Evolutionary conservation across 805 yeast species (phyloP).

Genomic region (Peterozyma toletana): DNA sequence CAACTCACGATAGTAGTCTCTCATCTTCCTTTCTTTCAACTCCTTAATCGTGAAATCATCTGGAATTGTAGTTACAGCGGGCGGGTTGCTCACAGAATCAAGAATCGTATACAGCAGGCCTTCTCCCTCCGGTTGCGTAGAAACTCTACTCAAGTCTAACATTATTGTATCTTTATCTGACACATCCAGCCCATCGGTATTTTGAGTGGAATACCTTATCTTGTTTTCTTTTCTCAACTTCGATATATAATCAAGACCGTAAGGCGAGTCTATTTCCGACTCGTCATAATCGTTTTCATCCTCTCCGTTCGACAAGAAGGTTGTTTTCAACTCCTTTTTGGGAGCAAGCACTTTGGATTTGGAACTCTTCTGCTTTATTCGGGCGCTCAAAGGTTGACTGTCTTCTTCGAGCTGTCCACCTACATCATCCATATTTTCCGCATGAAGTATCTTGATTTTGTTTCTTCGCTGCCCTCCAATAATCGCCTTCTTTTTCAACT

Average conservation of each 20-base stretch:
- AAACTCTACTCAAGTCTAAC: no score
- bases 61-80: slow-evolving; percentile 9
- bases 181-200: no score
- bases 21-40: slow-evolving; percentile 14
- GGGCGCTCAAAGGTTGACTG: not conserved
- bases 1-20: slow-evolving; percentile 8
- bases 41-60: slow-evolving; percentile 13
- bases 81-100: no score
- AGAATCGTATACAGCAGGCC: no score
- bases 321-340: no score
- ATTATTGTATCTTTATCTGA: no score
- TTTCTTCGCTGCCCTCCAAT: not conserved
- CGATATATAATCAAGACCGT: not conserved
- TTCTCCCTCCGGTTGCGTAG: no score
- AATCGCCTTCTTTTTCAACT: not conserved
- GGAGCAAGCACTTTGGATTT: no score
- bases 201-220: not conserved
- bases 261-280: not conserved
- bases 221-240: slow-evolving; percentile 3
- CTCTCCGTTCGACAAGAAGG: not conserved
- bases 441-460: not conserved
- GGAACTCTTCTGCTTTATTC: not conserved
- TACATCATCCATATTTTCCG: not conserved
- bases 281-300: not conserved
- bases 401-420: no score